Conservation (phyloP, 2,329 filamentous ascomycete genomes). For the Gaeumannomyces tritici region DNA sequence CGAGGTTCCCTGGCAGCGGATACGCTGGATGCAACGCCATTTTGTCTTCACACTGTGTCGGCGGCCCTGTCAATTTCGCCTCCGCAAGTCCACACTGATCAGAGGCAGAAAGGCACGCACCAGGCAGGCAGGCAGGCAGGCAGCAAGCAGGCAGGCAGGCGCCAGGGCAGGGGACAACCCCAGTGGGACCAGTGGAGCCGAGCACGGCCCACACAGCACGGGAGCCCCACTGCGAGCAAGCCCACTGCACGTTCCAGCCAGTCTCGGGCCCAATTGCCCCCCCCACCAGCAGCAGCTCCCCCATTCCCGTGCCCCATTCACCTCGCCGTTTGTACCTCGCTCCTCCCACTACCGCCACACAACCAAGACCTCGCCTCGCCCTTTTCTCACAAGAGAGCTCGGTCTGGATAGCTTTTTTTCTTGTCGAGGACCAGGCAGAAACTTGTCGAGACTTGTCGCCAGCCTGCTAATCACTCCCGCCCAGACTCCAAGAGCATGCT, state of each 20-base stretch:
- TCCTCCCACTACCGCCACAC: neutral
- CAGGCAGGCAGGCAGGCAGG: too few species aligned
- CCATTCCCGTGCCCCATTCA: neutral
- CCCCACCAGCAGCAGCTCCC: neutral
- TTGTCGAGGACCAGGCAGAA: neutral
- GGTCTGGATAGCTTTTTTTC: neutral
- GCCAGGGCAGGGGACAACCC: neutral
- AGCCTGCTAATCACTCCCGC: neutral
- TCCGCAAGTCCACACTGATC: neutral
- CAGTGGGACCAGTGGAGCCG: too few species aligned
- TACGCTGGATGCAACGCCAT: neutral
- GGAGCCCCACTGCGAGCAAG: too few species aligned
- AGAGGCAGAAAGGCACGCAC: neutral
- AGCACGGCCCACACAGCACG: neutral
- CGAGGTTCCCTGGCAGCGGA: neutral
- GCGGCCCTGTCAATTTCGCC: neutral
- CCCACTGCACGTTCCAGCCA: neutral
- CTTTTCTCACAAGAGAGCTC: neutral
- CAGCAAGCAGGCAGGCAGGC: too few species aligned
- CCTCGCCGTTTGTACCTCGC: neutral
- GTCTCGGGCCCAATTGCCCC: neutral
- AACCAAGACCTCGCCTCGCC: neutral
- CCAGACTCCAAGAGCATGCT: neutral
- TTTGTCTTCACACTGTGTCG: slow-evolving; percentile 1
- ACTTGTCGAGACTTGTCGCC: neutral